Percentiles rank a stretch among this genome's conserved stretches.
These are phyloP conservation scores for Wilcoxina mikolae DNA, from an alignment of 495 filamentous ascomycete genomes.

Conservation along the genomic window DNA sequence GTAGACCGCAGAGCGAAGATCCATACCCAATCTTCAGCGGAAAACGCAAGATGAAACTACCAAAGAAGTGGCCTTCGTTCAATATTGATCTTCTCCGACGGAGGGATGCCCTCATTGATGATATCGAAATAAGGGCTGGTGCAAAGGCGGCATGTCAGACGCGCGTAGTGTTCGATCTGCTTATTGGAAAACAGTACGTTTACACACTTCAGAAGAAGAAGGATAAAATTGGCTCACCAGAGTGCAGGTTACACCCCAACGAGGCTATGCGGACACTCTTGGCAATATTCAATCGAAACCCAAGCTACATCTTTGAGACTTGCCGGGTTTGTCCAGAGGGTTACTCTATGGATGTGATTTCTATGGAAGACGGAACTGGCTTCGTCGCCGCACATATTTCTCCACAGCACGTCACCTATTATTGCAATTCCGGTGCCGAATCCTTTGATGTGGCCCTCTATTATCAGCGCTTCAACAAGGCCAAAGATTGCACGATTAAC, in stretches of 20 bases:
- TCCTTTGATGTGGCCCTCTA: background rate
- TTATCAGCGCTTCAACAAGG: background rate
- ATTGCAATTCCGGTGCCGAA: background rate
- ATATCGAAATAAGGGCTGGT: background rate
- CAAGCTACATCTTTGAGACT: background rate
- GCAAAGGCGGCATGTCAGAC: background rate
- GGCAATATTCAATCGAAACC: background rate
- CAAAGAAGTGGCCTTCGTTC: background rate
- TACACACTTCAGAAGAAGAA: background rate
- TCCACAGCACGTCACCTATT: slow-evolving; percentile 46
- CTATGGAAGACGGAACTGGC: slow-evolving; percentile 19
- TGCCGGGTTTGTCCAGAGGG: background rate
- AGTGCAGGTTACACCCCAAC: background rate
- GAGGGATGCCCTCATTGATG: background rate
- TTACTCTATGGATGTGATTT: background rate
- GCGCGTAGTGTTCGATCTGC: background rate
- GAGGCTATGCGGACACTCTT: background rate
- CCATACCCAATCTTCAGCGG: background rate
- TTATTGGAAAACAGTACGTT: background rate
- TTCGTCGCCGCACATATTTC: slow-evolving; percentile 73
- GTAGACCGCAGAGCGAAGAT: background rate
- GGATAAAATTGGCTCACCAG: background rate
- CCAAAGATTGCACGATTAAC: background rate
- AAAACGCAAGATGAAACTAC: background rate
- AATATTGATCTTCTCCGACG: background rate